These are phyloP conservation scores for Antitrichia curtipendula DNA, from an alignment of 225 moss, liverwort and hornwort genomes.

Conservation along the genomic window DNA sequence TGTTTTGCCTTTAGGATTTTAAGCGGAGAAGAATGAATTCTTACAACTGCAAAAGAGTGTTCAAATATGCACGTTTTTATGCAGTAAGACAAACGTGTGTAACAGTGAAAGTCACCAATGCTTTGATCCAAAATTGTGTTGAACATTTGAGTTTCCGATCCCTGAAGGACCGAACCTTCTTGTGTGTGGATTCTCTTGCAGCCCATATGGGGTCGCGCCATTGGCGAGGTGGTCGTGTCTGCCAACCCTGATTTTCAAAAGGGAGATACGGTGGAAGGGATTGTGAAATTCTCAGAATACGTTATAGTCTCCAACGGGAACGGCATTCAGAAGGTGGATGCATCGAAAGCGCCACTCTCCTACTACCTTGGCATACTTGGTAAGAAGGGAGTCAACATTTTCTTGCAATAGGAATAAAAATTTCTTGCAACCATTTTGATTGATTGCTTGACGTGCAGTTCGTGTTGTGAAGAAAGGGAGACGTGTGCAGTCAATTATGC, in stretches of 20 bases:
- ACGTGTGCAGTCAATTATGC: not conserved
- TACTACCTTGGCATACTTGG: conserved; percentile 34
- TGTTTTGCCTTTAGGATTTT: not conserved
- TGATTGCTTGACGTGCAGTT: not conserved
- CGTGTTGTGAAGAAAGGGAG: too few relatives aligned
- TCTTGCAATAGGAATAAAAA: not conserved
- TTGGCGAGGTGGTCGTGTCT: conserved; percentile 19
- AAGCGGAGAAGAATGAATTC: not conserved
- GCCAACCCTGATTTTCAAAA: conserved; percentile 1
- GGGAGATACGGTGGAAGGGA: conserved; percentile 5
- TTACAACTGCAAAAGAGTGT: not conserved
- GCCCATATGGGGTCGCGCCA: not conserved
- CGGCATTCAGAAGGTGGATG: conserved; percentile 3
- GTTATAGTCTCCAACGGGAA: not conserved
- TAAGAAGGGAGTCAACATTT: not conserved
- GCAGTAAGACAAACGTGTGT: not conserved
- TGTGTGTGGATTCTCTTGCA: not conserved
- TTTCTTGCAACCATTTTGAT: not conserved
- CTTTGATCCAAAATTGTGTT: not conserved
- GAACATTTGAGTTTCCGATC: not conserved
- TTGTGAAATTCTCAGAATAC: not conserved
- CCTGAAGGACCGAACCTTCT: not conserved
- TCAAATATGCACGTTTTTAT: not conserved
- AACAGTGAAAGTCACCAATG: too few relatives aligned
- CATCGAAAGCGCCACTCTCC: not conserved